These are phyloP conservation scores for Pythium myriotylum DNA, from an alignment of 352 stramenopile genomes.

Conservation along the genomic window DNA sequence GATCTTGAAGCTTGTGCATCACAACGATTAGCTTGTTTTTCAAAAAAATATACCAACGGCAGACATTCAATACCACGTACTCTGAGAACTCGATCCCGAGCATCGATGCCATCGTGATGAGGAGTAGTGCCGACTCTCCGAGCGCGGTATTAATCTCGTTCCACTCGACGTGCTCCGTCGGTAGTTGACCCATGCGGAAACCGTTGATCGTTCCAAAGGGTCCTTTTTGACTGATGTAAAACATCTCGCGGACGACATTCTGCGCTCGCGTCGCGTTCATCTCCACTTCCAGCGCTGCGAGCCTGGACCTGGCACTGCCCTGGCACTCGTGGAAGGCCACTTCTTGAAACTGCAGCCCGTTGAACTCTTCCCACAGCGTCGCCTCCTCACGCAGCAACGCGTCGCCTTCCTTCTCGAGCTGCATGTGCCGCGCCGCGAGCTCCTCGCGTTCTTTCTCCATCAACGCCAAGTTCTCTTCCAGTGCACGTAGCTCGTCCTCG, in stretches of 20 bases:
- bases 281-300: slow-evolving; percentile 60
- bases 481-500: slow-evolving; percentile 56
- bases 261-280: slow-evolving; percentile 44
- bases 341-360: slow-evolving; percentile 51
- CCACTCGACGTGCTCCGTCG: slow-evolving; percentile 70
- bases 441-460: slow-evolving; percentile 72
- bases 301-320: slow-evolving; percentile 52
- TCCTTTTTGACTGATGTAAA: slow-evolving; percentile 72
- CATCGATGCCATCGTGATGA: slow-evolving; percentile 60
- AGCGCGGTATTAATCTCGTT: slow-evolving; percentile 89
- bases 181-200: slow-evolving; percentile 75
- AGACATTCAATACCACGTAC: slow-evolving; percentile 32
- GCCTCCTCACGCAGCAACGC: slow-evolving; percentile 56
- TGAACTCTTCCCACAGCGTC: slow-evolving; percentile 60
- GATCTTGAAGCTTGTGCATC: slow-evolving; percentile 75
- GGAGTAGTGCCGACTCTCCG: slow-evolving; percentile 69
- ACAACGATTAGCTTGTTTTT: too few relatives aligned
- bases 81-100: slow-evolving; percentile 70
- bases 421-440: slow-evolving; percentile 51
- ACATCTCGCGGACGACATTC: slow-evolving; percentile 78
- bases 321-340: slow-evolving; percentile 55
- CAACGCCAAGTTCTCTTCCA: slow-evolving; percentile 63
- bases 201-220: slow-evolving; percentile 85
- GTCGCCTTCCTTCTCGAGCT: slow-evolving; percentile 50
- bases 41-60: slow-evolving; percentile 1